Evolutionary conservation across 257 asterid species (phyloP).

Genomic region (Rhazya stricta): DNA sequence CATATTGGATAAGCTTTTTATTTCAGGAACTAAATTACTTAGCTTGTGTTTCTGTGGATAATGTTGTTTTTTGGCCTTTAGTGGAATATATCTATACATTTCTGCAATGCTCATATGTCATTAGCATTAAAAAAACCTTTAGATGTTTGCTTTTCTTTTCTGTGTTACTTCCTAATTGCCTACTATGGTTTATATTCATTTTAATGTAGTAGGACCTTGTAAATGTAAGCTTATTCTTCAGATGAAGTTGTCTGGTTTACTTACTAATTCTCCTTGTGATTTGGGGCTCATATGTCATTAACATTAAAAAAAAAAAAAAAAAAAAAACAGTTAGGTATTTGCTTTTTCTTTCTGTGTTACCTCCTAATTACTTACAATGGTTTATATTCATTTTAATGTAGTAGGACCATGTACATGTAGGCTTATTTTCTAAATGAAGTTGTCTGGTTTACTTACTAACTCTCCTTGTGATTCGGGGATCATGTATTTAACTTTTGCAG

Average conservation of each 20-base stretch:
- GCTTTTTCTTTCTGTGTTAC: neutral
- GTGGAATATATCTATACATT: neutral
- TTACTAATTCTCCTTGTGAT: too few species aligned
- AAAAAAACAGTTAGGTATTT: neutral
- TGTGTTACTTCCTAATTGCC: neutral
- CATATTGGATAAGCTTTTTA: neutral
- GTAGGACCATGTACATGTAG: neutral
- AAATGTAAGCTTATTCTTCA: neutral
- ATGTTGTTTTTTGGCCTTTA: neutral
- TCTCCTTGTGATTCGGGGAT: neutral
- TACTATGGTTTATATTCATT: neutral
- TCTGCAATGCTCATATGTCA: neutral
- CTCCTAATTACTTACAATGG: neutral
- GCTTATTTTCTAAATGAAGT: neutral
- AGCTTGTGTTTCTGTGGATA: neutral
- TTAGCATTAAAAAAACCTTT: neutral
- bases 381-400: neutral
- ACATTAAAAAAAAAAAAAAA: too few species aligned
- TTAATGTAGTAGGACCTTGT: neutral
- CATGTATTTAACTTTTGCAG: conserved; percentile 35
- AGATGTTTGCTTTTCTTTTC: neutral
- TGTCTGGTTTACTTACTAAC: neutral
- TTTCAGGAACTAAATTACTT: neutral
- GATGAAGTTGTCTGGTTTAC: neutral
- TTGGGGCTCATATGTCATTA: neutral